A percentile compares a stretch with the other conserved stretches of the same genome.
These are phyloP conservation scores for Aspergillus carbonarius DNA, from an alignment of 2,329 filamentous ascomycete species.

Conservation along the genomic window DNA sequence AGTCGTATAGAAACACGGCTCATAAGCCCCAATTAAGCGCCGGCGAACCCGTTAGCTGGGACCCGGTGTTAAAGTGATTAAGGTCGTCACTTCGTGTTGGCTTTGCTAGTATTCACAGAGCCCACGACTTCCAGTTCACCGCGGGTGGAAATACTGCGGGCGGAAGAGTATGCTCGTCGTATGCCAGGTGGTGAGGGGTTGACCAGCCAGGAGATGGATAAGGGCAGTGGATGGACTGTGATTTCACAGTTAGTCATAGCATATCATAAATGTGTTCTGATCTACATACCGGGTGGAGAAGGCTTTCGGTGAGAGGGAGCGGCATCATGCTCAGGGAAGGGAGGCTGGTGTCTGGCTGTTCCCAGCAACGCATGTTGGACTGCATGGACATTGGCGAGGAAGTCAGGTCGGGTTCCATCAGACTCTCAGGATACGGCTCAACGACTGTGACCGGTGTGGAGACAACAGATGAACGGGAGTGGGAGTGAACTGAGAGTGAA, in stretches of 20 bases:
- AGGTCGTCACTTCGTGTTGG: background rate
- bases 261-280: background rate
- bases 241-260: slow-evolving; percentile 14
- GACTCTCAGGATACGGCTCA: slow-evolving; percentile 35
- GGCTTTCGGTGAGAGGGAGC: slow-evolving; percentile 34
- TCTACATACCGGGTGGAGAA: slow-evolving; percentile 39
- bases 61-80: background rate
- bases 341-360: slow-evolving; percentile 28
- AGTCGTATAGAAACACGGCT: background rate
- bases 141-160: slow-evolving; percentile 33
- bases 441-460: slow-evolving; percentile 36
- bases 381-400: slow-evolving; percentile 36
- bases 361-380: slow-evolving; percentile 35
- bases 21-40: slow-evolving; percentile 1
- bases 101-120: background rate
- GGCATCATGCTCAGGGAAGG: slow-evolving; percentile 36
- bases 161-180: slow-evolving; percentile 38
- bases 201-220: slow-evolving; percentile 43
- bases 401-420: slow-evolving; percentile 33
- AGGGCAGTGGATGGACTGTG: slow-evolving; percentile 37
- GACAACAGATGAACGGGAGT: slow-evolving; percentile 33
- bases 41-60: background rate
- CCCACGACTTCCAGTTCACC: slow-evolving; percentile 36
- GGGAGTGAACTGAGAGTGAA: slow-evolving; percentile 32
- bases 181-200: slow-evolving; percentile 37